Evolutionary conservation across 2,329 filamentous ascomycete genomes (phyloP), one percentile per base, ranked within the genome.

Genomic region (Myriangium duriaei): DNA sequence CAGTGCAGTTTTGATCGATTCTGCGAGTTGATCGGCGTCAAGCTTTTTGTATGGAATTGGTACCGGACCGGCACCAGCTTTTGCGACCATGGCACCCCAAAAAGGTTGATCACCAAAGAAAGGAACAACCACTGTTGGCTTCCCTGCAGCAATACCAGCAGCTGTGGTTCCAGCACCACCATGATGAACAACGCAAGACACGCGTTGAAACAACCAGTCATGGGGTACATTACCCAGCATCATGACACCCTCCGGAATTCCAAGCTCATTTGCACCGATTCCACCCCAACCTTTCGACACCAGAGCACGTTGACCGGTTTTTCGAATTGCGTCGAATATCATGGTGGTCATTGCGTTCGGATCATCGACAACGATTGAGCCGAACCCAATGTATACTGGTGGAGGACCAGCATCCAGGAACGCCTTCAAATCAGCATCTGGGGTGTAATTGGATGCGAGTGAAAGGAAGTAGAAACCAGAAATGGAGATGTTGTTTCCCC

Each of bases 381-480:
- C 83, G 48, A 91, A 91, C 0, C 83, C 83, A 43, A 88, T 82
- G 51, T 88, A 91, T 0, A 88, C 71, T 0, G 83, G 83, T 3
- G 80, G 75, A 1, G 79, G 72, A 0, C 82, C 81, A 16, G 68
- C 69, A n/a, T 69, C 68, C 1, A 91, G 63, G 47, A 87, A 88
- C 0, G 65, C 64, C 2, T 69, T 68, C n/a, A 91, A 63, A 4
- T 80, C 76, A 2, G 72, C 66, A 0, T 74, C 69, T 0, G 83
- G 81, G 0, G 66, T 75, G 48, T 75, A 88, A 3, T 71, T 69
- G 0, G 72, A 72, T 2, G 78, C 75, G 7, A 80, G 60, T 36
- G 81, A 71, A 7, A 87, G 69, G 49, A 87, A 86, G 55, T 71
- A 85, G 58, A 88, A 88, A 0, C 82, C 83, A 2, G 79, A 76